These are phyloP conservation scores for Asterochloris sp. DNA, from an alignment of 139 green algal genomes.

Conservation along the genomic window DNA sequence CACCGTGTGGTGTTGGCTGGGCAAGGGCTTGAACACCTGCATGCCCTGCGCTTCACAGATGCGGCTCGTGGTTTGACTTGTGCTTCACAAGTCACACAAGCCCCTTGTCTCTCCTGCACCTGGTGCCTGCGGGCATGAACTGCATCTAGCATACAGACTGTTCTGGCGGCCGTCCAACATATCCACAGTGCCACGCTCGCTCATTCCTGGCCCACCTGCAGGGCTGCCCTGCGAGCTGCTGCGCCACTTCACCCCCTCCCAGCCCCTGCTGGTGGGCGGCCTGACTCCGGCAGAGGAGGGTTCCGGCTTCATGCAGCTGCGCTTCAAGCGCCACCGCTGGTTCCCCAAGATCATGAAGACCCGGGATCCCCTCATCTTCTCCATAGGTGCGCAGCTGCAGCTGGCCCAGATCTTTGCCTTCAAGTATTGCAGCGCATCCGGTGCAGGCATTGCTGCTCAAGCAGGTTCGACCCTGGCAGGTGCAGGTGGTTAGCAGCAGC, in stretches of 20 bases:
- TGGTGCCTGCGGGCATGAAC: too few species aligned
- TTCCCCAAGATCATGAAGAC: slow-evolving; percentile 85
- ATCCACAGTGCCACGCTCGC: too few species aligned
- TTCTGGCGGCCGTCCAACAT: too few species aligned
- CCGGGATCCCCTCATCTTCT: slow-evolving; percentile 91
- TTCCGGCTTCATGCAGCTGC: slow-evolving; percentile 80
- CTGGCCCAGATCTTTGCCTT: background rate
- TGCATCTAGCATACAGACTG: too few species aligned
- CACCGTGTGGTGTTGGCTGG: too few species aligned
- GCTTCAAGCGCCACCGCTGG: slow-evolving; percentile 83
- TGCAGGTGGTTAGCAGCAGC: background rate
- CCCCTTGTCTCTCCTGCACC: too few species aligned
- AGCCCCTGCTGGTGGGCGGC: slow-evolving; percentile 86
- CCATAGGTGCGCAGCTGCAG: slow-evolving; percentile 17
- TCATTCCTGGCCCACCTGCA: slow-evolving; percentile 7
- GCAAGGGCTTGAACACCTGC: too few species aligned
- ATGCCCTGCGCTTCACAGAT: too few species aligned
- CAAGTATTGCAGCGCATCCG: background rate
- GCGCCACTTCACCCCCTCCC: slow-evolving; percentile 71
- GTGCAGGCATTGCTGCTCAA: background rate
- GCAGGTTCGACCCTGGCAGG: background rate
- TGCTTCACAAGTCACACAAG: too few species aligned
- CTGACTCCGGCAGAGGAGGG: slow-evolving; percentile 77
- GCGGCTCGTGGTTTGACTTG: too few species aligned
- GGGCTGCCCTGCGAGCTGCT: slow-evolving; percentile 88